Evolutionary conservation across 2,329 filamentous ascomycete species (phyloP), one percentile per base, ranked within the genome.

Genomic region (Ophiostoma sp.): DNA sequence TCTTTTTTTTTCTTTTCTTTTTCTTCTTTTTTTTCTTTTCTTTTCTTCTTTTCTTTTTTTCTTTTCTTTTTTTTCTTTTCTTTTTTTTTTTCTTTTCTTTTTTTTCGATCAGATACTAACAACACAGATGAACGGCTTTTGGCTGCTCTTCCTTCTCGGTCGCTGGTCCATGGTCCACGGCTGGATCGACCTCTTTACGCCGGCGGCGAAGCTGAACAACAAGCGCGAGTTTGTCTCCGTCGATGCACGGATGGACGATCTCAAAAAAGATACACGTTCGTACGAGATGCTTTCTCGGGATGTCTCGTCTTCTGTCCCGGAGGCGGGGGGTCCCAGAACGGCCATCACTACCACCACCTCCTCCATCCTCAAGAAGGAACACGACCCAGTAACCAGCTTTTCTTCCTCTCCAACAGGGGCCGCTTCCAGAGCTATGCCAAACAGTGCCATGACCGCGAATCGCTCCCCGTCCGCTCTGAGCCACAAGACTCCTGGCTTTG

Each of bases 201-300:
- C 78, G 49, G 75, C 81, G 11, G 65, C 78, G 86, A 70, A 78
- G 79, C 47, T 63, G 36, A 79, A 81, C 67, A 81, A 78, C 69
- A 86, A 89, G 75, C 86, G 87, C 74, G 94, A 98, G 77, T 98
- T 97, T 74, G 90, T 97, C 72, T 96, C 92, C 52, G 88, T 90
- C 63, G 94, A 97, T 76, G 92, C 93, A 64, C 85, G 85, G 70
- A 78, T 78, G 67, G 76, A 80, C 73, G 83, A 86, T 70, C 77
- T 83, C 69, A 87, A 87, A 72, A 83, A 85, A 77, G 86, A 88
- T 74, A 82, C 82, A 76, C 85, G 87, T 80, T 86, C 88, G 77
- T 93, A 93, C 82, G 91, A 93, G 82, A 93, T 93, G 90, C 87
- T 93, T 74, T 85, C 84, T 73, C 81, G 81, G 77, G 84, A 85